Conservation (phyloP, 169 alveolate species). For the Eimeria necatrix region DNA sequence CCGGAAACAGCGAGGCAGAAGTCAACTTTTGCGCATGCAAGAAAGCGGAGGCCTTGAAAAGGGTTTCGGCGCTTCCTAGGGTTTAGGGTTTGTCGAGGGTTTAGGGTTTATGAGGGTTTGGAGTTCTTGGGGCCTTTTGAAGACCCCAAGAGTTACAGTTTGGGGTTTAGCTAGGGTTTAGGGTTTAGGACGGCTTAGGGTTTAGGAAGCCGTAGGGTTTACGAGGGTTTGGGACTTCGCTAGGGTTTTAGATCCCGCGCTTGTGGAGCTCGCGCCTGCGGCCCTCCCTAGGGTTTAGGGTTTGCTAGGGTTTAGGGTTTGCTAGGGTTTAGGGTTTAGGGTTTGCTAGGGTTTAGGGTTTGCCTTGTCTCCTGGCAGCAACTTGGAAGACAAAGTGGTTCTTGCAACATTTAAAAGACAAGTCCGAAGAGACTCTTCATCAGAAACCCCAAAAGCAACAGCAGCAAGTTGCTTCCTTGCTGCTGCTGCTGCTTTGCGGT, state of each 20-base stretch:
- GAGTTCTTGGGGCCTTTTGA: too few species aligned
- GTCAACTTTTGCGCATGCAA: too few species aligned
- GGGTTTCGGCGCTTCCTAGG: too few species aligned
- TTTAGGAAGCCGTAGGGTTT: too few species aligned
- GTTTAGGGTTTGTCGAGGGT: too few species aligned
- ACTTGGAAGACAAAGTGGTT: slow-evolving; percentile 99
- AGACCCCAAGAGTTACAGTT: background rate
- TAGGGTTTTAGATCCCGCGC: too few species aligned
- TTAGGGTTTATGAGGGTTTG: too few species aligned
- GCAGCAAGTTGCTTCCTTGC: slow-evolving; percentile 88
- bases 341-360: slow-evolving; percentile 23
- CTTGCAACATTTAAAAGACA: slow-evolving; percentile 97
- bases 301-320: too few species aligned
- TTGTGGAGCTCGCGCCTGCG: too few species aligned
- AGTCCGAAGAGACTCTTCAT: slow-evolving; percentile 78
- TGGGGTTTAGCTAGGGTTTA: background rate
- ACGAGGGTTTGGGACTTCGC: too few species aligned
- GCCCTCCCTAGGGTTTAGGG: too few species aligned
- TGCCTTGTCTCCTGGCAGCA: slow-evolving; percentile 96
- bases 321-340: slow-evolving; percentile 36
- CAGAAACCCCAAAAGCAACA: slow-evolving; percentile 87
- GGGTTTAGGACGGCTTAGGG: background rate
- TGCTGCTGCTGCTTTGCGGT: slow-evolving; percentile 91
- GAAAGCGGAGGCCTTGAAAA: too few species aligned
- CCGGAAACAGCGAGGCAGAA: background rate